These are phyloP conservation scores for Coemansia sp. DNA, from an alignment of 192 early-diverging fungal species.

Conservation along the genomic window DNA sequence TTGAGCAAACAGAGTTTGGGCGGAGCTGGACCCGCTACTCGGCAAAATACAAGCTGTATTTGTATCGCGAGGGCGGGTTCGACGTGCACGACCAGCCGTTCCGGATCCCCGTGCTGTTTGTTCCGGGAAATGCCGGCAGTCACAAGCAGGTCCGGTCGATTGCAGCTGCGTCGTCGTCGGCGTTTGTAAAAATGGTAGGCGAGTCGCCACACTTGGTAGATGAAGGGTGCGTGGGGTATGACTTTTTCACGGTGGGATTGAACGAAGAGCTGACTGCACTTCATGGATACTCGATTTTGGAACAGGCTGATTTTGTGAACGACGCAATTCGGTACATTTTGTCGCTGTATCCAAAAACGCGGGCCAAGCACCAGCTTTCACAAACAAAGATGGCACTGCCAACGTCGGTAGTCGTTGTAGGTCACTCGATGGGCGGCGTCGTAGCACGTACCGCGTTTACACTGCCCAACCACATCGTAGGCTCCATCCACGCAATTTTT, in stretches of 20 bases:
- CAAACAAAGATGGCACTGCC: slow-evolving; percentile 50
- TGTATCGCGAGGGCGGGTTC: slow-evolving; percentile 70
- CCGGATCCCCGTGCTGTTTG: slow-evolving; percentile 87
- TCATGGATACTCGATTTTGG: slow-evolving; percentile 73
- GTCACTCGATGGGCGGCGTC: slow-evolving; percentile 97
- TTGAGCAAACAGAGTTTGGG: slow-evolving; percentile 45
- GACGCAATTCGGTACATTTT: slow-evolving; percentile 76
- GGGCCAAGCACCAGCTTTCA: slow-evolving; percentile 19
- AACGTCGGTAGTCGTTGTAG: slow-evolving; percentile 77
- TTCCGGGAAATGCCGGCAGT: slow-evolving; percentile 94
- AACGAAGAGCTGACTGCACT: slow-evolving; percentile 94
- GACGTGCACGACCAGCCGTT: slow-evolving; percentile 50
- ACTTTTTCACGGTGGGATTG: slow-evolving; percentile 66
- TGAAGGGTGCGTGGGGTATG: slow-evolving; percentile 48
- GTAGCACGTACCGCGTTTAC: slow-evolving; percentile 80
- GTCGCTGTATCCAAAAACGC: slow-evolving; percentile 62
- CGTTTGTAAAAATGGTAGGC: slow-evolving; percentile 55
- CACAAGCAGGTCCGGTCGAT: slow-evolving; percentile 87
- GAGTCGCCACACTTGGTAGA: slow-evolving; percentile 14
- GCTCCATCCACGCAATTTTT: slow-evolving; percentile 77
- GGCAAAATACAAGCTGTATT: slow-evolving; percentile 72
- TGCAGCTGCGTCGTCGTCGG: slow-evolving; percentile 66
- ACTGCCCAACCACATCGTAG: slow-evolving; percentile 66
- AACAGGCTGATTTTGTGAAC: slow-evolving; percentile 86
- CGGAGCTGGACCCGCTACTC: slow-evolving; percentile 57